Base-by-base conservation (phyloP, 805 yeast genomes). In the Kuraishia floccosa region DNA sequence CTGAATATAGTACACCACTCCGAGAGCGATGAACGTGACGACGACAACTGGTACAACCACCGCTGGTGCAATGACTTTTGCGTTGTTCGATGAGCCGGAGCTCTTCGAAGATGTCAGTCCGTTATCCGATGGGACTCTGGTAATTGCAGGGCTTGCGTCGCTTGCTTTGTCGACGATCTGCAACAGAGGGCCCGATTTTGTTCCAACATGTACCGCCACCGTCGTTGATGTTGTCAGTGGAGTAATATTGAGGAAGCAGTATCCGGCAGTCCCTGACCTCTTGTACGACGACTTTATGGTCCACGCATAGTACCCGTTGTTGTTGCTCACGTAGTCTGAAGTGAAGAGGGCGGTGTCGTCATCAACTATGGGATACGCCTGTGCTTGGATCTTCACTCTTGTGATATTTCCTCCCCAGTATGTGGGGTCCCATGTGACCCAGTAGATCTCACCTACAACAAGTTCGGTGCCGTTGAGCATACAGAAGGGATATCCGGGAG, bases 341-440 rank as follows among this genome's bases (percentile, higher is more conserved):
- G 52, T 52, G 35, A 49, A 55, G 23, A 63, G 35, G 17, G 50
- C 44, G 30, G 45, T 48, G 32, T 48, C 54, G 27, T 43, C 41
- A 28, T 56, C 60, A 4, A 41, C 48, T 19, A 45, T 40, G 24
- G 66, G 62, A 34, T 59, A 60, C 5, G 56, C 54, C 14, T 35
- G 38, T 15, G 58, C 40, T 29, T 46, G 43, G 13, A 63, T 34
- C 26, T 44, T 44, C 24, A 63, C 62, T 33, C 54, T 38, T 5
- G 49, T 46, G 24, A 62, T 49, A 30, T 51, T 53, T 30, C 40
- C 41, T 19, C 62, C 57, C 58, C 60, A 63, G 42, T 56, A 63
- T 2, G 54, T 33, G 34, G 70, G 66, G 35, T 63, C 67, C 68
- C 68, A 63, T 11, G 68, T 63, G 35, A 62, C 43, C 66, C 68